These are phyloP conservation scores for Dacryopinax spathularia DNA, from an alignment of 768 basidiomycete species.

Conservation along the genomic window DNA sequence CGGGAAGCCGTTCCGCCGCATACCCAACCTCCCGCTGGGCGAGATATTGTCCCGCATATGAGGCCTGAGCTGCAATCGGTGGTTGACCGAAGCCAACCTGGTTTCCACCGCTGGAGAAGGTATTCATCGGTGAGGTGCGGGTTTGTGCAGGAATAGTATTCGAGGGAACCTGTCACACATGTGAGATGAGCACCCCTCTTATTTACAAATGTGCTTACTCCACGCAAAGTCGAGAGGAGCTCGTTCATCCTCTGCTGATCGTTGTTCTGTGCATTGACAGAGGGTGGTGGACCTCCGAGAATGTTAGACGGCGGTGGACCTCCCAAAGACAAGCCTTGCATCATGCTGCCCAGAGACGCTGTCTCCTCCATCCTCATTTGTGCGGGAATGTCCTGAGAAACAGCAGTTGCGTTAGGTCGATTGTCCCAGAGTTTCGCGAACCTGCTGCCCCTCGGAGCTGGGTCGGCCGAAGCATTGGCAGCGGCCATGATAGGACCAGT, in stretches of 20 bases:
- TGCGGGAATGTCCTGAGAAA: neutral
- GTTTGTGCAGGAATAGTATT: neutral
- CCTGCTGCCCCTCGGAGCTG: neutral
- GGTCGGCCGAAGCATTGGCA: neutral
- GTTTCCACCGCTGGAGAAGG: neutral
- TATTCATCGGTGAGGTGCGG: neutral
- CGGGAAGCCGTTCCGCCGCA: neutral
- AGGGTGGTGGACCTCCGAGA: neutral
- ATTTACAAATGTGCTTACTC: neutral
- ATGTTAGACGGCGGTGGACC: neutral
- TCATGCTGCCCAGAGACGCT: neutral
- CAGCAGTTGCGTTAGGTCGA: neutral
- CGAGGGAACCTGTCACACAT: neutral
- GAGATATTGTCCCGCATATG: neutral
- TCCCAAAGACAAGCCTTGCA: neutral
- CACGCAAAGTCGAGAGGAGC: neutral
- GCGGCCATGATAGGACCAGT: neutral
- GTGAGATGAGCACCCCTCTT: neutral
- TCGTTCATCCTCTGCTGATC: slow-evolving; percentile 3
- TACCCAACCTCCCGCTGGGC: neutral
- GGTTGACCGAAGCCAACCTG: neutral
- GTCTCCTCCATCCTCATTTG: neutral
- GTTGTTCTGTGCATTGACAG: neutral
- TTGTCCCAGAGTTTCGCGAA: slow-evolving; percentile 1
- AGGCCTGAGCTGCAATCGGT: neutral